phyloP scores from a whole-genome alignment of 2,329 filamentous ascomycete species.

The Paraconiothyrium sp. region DNA sequence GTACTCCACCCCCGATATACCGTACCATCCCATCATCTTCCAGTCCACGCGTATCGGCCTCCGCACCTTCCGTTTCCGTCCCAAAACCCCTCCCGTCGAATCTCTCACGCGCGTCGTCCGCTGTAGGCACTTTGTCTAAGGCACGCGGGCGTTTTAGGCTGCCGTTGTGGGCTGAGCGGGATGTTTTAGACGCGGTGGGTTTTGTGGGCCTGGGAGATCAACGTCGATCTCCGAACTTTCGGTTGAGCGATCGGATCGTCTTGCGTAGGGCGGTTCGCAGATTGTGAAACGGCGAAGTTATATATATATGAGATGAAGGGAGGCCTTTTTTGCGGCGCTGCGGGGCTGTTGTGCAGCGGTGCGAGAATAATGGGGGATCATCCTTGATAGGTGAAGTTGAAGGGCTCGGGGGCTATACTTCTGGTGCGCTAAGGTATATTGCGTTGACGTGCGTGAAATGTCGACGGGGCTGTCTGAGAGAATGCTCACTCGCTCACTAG shows the following conservation, averaged over 20 bases:
- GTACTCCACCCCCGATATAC: too few relatives aligned
- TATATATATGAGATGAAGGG: neutral
- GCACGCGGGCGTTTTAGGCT: neutral
- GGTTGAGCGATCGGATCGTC: conserved; percentile 1
- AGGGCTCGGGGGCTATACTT: neutral
- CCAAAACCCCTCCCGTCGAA: neutral
- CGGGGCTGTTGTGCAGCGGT: too few relatives aligned
- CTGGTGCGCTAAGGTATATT: too few relatives aligned
- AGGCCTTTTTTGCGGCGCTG: neutral
- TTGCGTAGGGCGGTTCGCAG: neutral
- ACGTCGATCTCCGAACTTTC: conserved; percentile 2
- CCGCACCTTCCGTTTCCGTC: neutral
- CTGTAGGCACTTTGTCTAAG: neutral
- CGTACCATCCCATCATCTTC: too few relatives aligned
- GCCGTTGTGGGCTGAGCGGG: neutral
- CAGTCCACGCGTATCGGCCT: neutral
- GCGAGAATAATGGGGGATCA: too few relatives aligned
- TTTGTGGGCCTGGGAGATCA: conserved; percentile 10
- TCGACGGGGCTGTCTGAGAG: neutral
- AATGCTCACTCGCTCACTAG: neutral
- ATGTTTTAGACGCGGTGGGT: neutral
- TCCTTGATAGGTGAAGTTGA: neutral
- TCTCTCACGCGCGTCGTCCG: neutral
- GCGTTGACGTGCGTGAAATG: neutral
- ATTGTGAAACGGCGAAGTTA: neutral